Evolutionary conservation across 768 basidiomycete genomes (phyloP), one percentile per base, ranked within the genome.

Genomic region (Macrolepiota dolichaula): DNA sequence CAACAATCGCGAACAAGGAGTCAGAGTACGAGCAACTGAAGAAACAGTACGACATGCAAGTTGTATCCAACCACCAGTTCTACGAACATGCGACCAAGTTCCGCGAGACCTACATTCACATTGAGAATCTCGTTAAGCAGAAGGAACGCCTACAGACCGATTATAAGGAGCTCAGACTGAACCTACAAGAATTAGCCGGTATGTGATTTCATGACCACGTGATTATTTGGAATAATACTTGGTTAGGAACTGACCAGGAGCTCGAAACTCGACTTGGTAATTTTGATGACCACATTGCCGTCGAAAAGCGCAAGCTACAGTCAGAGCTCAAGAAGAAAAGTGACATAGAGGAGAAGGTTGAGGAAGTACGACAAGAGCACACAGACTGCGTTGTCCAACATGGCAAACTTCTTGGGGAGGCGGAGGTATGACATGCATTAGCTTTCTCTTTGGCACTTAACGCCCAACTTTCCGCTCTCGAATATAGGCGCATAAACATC

Each of bases 71-170:
- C 67, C 77, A 81, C 56, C 86, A 83, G 61, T 95, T 95, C 71
- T 88, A 92, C 67, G 91, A 96, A 53, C 82, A 86, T 49, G 88
- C 92, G 2, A 86, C 85, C 22, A 89, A 89, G 69, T 97, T 98
- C 70, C 84, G 92, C 60, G 92, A 97, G 72, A 80, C 90, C 57
- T 95, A 91, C 68, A 74, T 88, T 57, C 85, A 85, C 66, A 83
- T 88, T 22, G 85, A 89, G 58, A 80, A 77, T 62, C 72, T 92
- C 50, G 77, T 86, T 57, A 79, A 84, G 62, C 83, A 82, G 67
- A 88, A 88, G 68, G 69, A 76, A n/a, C 81, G 84, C 51, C 76
- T 85, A 56, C 79, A 88, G 65, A 73, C 75, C 12, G 88, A 94
- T 46, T 77, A 91, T 38, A 77, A 79, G 1, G 84, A 87, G 29